Evolutionary conservation across 2,329 filamentous ascomycete genomes (phyloP).

Genomic region (Penicillium rolfsii): DNA sequence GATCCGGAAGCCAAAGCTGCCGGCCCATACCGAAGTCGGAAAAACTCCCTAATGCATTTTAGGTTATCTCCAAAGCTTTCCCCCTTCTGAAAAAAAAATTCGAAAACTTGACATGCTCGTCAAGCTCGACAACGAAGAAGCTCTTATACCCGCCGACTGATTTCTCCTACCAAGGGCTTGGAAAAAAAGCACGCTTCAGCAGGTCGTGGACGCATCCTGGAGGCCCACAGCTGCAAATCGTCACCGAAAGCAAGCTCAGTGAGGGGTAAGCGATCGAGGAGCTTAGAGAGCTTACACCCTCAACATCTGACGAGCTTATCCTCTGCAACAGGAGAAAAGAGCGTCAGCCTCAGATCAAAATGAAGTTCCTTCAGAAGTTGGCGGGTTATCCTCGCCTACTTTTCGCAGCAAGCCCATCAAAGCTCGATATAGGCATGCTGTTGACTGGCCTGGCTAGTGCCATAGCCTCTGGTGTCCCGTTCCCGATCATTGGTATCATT

Average conservation of each 20-base stretch:
- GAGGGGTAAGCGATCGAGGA: neutral
- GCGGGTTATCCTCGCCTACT: conserved; percentile 42
- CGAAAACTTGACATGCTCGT: conserved; percentile 2
- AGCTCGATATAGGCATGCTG: conserved; percentile 34
- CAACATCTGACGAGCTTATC: neutral
- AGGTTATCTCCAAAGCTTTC: conserved; percentile 2
- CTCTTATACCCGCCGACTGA: neutral
- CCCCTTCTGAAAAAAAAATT: conserved; percentile 1
- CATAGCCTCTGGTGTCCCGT: conserved; percentile 46
- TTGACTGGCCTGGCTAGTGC: conserved; percentile 34
- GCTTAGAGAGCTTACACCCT: neutral
- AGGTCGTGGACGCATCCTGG: neutral
- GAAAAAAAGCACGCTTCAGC: neutral
- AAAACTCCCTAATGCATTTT: conserved; percentile 13
- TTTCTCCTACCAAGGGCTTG: neutral
- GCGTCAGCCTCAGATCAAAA: conserved; percentile 15
- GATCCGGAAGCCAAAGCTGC: conserved; percentile 11
- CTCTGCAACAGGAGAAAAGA: neutral
- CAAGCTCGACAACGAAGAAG: conserved; percentile 1
- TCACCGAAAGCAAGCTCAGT: neutral
- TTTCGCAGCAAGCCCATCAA: conserved; percentile 43
- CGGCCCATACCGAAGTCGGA: conserved; percentile 22
- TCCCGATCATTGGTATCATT: conserved; percentile 45
- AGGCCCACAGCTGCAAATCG: neutral
- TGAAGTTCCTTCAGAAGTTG: conserved; percentile 38